Evolutionary conservation across 495 filamentous ascomycete species (phyloP).

Genomic region (Penicillium pancosmium): DNA sequence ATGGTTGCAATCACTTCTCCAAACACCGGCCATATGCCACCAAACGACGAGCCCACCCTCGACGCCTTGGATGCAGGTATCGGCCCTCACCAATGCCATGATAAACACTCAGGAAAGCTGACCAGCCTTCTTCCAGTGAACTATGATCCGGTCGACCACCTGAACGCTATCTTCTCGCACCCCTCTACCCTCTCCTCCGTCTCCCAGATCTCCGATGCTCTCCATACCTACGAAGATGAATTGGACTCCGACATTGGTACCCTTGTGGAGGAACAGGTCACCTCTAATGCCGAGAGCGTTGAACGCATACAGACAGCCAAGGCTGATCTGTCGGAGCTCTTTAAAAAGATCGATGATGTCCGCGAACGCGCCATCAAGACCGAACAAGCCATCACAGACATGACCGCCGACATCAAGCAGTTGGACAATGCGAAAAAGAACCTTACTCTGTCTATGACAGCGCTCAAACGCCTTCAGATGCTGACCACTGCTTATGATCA

Average conservation of each 20-base stretch:
- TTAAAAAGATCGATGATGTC: slow-evolving; percentile 94
- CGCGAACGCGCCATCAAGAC: slow-evolving; percentile 87
- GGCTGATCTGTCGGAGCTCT: slow-evolving; percentile 82
- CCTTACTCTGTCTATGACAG: slow-evolving; percentile 96
- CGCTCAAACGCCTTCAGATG: slow-evolving; percentile 96
- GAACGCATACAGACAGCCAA: slow-evolving; percentile 89
- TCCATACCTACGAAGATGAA: slow-evolving; percentile 79
- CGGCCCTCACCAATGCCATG: slow-evolving; percentile 5
- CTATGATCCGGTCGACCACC: slow-evolving; percentile 91
- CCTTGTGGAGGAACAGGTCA: slow-evolving; percentile 79
- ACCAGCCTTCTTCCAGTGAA: slow-evolving; percentile 60
- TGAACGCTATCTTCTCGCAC: slow-evolving; percentile 93
- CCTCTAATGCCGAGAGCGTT: slow-evolving; percentile 83
- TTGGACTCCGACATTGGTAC: slow-evolving; percentile 78
- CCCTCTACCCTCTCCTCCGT: slow-evolving; percentile 84
- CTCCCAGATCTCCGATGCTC: slow-evolving; percentile 65
- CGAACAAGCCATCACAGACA: slow-evolving; percentile 93
- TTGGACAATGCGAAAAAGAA: slow-evolving; percentile 96
- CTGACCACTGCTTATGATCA: slow-evolving; percentile 98
- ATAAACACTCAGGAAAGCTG: slow-evolving; percentile 17
- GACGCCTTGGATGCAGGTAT: slow-evolving; percentile 52
- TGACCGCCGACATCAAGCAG: slow-evolving; percentile 99
- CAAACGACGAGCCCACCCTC: slow-evolving; percentile 38
- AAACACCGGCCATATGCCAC: slow-evolving; percentile 42
- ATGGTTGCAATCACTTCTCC: slow-evolving; percentile 42